phyloP scores from a whole-genome alignment of 257 asterid species.

The Nicotiana paniculata region DNA sequence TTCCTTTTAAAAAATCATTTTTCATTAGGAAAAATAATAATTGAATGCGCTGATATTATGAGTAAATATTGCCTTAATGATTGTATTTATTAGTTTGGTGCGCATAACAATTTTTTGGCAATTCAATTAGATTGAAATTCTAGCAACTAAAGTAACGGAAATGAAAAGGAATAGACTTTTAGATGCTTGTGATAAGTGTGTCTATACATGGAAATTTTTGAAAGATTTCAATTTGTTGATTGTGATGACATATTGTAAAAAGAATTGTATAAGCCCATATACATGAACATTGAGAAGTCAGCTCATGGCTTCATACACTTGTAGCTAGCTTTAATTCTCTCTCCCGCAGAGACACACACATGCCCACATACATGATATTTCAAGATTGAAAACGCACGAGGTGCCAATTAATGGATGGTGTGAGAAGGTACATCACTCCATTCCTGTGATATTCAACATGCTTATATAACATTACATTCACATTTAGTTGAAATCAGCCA shows the following conservation, averaged over 20 bases:
- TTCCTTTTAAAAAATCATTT: too few relatives aligned
- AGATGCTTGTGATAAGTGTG: too few relatives aligned
- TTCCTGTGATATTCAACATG: slow-evolving; percentile 6
- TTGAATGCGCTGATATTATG: too few relatives aligned
- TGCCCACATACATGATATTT: not conserved
- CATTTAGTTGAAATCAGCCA: not conserved
- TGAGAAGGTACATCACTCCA: not conserved
- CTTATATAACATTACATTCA: not conserved
- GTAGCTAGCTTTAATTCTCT: not conserved
- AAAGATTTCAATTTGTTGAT: not conserved
- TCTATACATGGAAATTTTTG: too few relatives aligned
- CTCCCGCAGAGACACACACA: not conserved
- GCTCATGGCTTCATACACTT: not conserved
- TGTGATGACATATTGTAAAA: not conserved
- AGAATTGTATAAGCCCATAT: not conserved
- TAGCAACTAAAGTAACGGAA: too few relatives aligned
- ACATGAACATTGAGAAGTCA: not conserved
- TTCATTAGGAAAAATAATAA: too few relatives aligned
- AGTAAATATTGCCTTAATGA: too few relatives aligned
- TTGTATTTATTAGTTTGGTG: too few relatives aligned
- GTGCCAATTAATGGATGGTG: not conserved
- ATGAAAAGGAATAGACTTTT: too few relatives aligned
- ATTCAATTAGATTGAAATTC: too few relatives aligned
- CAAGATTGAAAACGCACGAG: not conserved
- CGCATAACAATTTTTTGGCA: too few relatives aligned